Base-by-base conservation (phyloP, 2,329 filamentous ascomycete species). In the Xenoacremonium recifei region DNA sequence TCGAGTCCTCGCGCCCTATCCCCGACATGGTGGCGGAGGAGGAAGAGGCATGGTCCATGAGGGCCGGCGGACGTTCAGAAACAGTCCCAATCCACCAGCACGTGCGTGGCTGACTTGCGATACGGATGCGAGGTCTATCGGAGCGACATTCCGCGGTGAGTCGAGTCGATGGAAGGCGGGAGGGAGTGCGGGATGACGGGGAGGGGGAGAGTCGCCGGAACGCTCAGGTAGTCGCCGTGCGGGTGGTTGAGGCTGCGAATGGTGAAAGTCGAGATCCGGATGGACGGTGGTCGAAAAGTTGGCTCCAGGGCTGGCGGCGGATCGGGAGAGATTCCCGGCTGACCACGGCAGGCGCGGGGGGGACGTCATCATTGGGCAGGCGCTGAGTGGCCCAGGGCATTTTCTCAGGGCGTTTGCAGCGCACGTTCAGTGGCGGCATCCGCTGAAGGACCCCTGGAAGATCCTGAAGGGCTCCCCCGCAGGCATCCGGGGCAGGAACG, bases 31-130 rank as follows among this genome's bases (percentile, higher is more conserved):
- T n/a, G n/a, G n/a, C n/a, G n/a, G n/a, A n/a, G n/a, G n/a, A n/a
- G 29, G 29, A 31, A 59, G 79, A 69, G 65, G 71, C 77, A 81
- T 84, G 68, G 62, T 75, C 74, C 60, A 73, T 64, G 57, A 75
- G 66, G 57, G 73, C 69, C 68, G 67, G 77, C 71, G 55, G 73
- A 69, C 61, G 72, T 69, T 67, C 78, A n/a, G n/a, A n/a, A n/a
- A 71, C 76, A 80, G 80, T 67, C 70, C 73, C 44, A 37, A 43
- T 46, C 30, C 44, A 39, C 37, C 49, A 50, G 53, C 48, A 50
- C 54, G 51, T n/a, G n/a, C n/a, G n/a, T 49, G 51, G 56, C 55
- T 50, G 56, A 40, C 37, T 51, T 48, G 44, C 27, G 31, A 42
- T 42, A 21, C 30, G 43, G 29, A 34, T 40, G 39, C 40, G 44